These are phyloP conservation scores for Tricholoma bakamatsutake DNA, from an alignment of 768 basidiomycete species.

Conservation along the genomic window DNA sequence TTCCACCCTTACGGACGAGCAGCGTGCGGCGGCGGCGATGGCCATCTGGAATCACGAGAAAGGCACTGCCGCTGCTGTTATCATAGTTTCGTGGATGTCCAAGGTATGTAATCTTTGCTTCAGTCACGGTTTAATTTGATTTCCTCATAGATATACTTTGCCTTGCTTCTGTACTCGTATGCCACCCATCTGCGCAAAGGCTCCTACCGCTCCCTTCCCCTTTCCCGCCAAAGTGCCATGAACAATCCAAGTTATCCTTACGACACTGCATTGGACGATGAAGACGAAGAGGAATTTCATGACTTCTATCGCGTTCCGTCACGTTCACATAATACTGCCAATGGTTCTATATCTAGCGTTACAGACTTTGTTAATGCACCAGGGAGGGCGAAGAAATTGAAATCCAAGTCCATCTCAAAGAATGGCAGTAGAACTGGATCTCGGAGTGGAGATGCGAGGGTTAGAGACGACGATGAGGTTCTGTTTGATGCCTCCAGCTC, in stretches of 20 bases:
- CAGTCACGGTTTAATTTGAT: constrained; percentile 1
- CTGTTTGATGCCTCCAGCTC: constrained; percentile 59
- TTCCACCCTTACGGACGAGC: constrained; percentile 51
- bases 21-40: constrained; percentile 69
- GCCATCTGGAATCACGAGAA: constrained; percentile 90
- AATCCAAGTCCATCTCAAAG: constrained; percentile 8
- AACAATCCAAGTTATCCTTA: constrained; percentile 29
- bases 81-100: constrained; percentile 78
- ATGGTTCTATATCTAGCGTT: constrained; percentile 45
- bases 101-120: constrained; percentile 53
- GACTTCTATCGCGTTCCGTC: constrained; percentile 66
- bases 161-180: constrained; percentile 85
- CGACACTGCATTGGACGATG: constrained; percentile 31
- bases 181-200: constrained; percentile 89
- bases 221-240: constrained; percentile 36
- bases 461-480: constrained; percentile 42
- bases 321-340: constrained; percentile 34
- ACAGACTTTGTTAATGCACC: constrained; percentile 62
- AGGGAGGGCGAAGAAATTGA: constrained; percentile 9
- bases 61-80: constrained; percentile 67
- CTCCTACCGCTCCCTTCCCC: constrained; percentile 78
- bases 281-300: constrained; percentile 58
- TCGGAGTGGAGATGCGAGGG: constrained; percentile 26
- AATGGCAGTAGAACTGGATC: constrained; percentile 14
- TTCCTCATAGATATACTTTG: constrained; percentile 79